Evolutionary conservation across 1,139 yeast genomes (phyloP), one percentile per base, ranked within the genome.

Genomic region (Hansenula sp.): DNA sequence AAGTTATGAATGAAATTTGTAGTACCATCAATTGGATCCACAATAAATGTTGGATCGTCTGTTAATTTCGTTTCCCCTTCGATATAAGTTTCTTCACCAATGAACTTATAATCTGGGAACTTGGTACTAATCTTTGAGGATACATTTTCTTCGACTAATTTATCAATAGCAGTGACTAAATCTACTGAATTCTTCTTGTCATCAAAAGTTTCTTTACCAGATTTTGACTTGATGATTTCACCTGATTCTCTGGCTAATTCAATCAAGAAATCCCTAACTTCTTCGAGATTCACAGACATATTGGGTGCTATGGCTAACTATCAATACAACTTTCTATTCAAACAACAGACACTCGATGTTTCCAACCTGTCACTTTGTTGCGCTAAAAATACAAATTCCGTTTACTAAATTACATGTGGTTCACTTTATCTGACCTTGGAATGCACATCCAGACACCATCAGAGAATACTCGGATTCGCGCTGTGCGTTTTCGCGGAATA

Each of bases 1-100:
- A 76, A 79, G 48, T 68, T 71, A 54, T 79, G 84, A 40, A 78
- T 74, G 59, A 79, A 79, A 58, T 79, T 76, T 13, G 83, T 78
- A 2, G 84, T 79, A 10, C 84, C 84, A 52, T 77, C 83, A 54
- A 77, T 76, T 36, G 82, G 82, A 54, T 79, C 84, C 19, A 79
- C 81, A 41, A 79, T 72, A 54, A 79, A 79, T 1, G 84, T 79
- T 16, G 84, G 84, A 3, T 65, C 75, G 46, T 73, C 73, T 0
- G 76, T 67, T 25, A 79, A 61, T 31, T 58, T 56, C 2, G 79
- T 67, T 13, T 47, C 60, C 5, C 79, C 81, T 4, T 71, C 71
- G 5, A 70, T 64, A 51, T 67, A 78, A 15, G 77, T 68, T 55
- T 79, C 85, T 54, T 79, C 84, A 25, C 84, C 85, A 53, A 79